phyloP scores from a whole-genome alignment of 1,139 yeast genomes.

The Scheffersomyces illinoinensis region DNA sequence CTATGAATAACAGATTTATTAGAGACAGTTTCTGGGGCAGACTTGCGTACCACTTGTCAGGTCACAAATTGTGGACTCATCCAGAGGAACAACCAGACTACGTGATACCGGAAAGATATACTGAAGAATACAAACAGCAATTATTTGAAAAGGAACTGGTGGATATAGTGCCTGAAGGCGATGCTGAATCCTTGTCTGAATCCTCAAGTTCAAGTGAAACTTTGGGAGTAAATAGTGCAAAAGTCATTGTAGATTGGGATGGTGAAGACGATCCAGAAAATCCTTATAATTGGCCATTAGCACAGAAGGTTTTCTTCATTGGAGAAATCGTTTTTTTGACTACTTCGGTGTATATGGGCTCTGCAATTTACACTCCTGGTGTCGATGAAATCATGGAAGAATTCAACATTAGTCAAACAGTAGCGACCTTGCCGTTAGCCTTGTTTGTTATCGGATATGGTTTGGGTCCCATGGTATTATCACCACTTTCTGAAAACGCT shows the following conservation, averaged over 20 bases:
- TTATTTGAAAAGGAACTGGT: neutral
- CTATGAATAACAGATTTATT: constrained; percentile 18
- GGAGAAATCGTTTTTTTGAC: constrained; percentile 48
- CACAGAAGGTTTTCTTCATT: constrained; percentile 38
- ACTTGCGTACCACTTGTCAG: constrained; percentile 30
- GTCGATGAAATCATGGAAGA: constrained; percentile 26
- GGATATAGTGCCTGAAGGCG: neutral
- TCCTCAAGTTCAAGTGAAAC: neutral
- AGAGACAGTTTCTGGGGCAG: constrained; percentile 40
- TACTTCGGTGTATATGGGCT: constrained; percentile 56
- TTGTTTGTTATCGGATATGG: constrained; percentile 43
- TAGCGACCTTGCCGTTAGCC: constrained; percentile 35
- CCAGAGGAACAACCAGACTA: constrained; percentile 35
- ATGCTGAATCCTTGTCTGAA: neutral
- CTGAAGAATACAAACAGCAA: constrained; percentile 1
- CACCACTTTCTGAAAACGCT: constrained; percentile 40
- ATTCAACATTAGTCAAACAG: constrained; percentile 24
- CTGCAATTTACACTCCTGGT: constrained; percentile 65
- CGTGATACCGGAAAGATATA: constrained; percentile 34
- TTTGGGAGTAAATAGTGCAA: neutral
- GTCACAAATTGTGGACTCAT: constrained; percentile 27
- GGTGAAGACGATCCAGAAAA: constrained; percentile 57
- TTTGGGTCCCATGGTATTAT: constrained; percentile 38
- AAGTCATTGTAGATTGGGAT: constrained; percentile 38
- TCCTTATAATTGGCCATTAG: constrained; percentile 56